Base-by-base conservation (phyloP, 139 green algal genomes). In the Raphidocelis subcapitata region DNA sequence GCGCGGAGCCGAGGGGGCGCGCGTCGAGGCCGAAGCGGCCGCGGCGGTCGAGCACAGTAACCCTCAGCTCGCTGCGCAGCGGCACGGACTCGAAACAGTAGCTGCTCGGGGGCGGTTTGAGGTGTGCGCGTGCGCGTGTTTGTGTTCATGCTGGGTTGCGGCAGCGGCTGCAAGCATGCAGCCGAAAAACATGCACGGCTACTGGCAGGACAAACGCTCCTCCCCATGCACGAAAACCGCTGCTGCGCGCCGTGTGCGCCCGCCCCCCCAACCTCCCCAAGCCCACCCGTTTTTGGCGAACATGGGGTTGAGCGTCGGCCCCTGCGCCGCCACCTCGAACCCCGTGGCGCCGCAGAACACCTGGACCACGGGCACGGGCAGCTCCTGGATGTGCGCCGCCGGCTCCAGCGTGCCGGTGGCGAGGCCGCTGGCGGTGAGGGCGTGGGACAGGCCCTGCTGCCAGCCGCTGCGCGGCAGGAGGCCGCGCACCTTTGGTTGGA, bases 1-100 rank as follows among this genome's bases (percentile, higher is more conserved):
- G 21, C 3, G 47, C 66, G 5, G 37, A 20, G 49, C 76, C 76
- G 37, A 82, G 33, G 44, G 71, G 62, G 26, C 65, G 35, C 29
- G 51, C 60, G 66, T 62, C 62, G 54, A 79, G 57, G 15, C 49
- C 60, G n/a, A 49, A 12, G 41, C 41, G 41, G 8, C 72, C 70
- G 51, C 36, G 72, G 24, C 72, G 49, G 62, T 72, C 62, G 32
- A 65, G 67, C n/a, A 72, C 35, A 44, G 67, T 36, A 26, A 72
- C 62, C 10, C 49, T 31, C 23, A 89, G 29, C 23, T 47, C 68
- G 36, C 62, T 65, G n/a, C 78, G 74, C 62, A 87, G 46, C 26
- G 73, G 35, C n/a, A 89, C 74, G 32, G 83, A 70, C 41, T 75
- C 14, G 47, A 89, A 86, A 29, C 21, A 24, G 52, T 44, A 18